Conservation (phyloP, 805 yeast genomes). For the Soucietia sequanensis region DNA sequence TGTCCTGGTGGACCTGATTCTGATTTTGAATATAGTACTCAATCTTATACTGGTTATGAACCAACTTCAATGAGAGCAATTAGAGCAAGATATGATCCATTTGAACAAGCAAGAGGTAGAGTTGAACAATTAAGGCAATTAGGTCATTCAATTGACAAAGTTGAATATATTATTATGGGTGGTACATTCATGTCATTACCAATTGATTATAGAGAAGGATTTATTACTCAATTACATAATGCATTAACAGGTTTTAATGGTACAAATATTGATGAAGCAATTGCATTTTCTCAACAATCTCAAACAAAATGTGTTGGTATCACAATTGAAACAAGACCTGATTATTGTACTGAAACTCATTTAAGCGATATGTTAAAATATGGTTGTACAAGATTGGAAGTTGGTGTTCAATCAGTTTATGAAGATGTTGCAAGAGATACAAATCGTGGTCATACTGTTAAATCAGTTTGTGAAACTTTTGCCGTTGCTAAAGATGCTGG, state of each 20-base stretch:
- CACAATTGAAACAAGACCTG: constrained; percentile 97
- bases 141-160: constrained; percentile 96
- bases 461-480: constrained; percentile 93
- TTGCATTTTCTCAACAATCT: constrained; percentile 86
- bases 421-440: constrained; percentile 99
- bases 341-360: constrained; percentile 95
- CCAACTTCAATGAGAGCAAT: constrained; percentile 99
- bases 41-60: constrained; percentile 97
- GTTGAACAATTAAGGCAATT: constrained; percentile 92
- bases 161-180: constrained; percentile 97
- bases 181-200: constrained; percentile 98
- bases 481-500: constrained; percentile 98
- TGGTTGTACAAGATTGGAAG: constrained; percentile 95
- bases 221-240: constrained; percentile 87
- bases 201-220: constrained; percentile 81
- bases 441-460: constrained; percentile 96
- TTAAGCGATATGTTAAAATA: constrained; percentile 92
- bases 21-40: constrained; percentile 96
- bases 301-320: constrained; percentile 97
- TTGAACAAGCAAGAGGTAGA: constrained; percentile 97
- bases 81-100: constrained; percentile 96
- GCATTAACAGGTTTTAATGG: constrained; percentile 94
- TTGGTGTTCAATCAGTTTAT: constrained; percentile 95
- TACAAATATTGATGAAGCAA: constrained; percentile 84
- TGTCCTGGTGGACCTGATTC: constrained; percentile 99